Conservation (phyloP, 1,284 basidiomycete species). For the Apiotrichum sp. region DNA sequence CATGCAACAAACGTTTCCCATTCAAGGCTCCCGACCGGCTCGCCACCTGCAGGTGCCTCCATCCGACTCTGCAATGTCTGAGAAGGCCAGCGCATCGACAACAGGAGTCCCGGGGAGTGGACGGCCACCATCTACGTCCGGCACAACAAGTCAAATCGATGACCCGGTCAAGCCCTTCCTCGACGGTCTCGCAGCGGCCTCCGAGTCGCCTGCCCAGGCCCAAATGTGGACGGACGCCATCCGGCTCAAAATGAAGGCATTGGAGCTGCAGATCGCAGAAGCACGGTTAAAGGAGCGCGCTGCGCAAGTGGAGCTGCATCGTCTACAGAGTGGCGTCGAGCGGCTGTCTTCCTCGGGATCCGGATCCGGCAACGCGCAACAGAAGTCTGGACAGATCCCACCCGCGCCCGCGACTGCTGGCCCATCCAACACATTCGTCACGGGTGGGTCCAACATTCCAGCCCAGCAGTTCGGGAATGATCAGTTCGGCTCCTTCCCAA, state of each 20-base stretch:
- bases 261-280: constrained; percentile 45
- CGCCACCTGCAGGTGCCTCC: not conserved
- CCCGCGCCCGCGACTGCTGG: not conserved
- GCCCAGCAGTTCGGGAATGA: not conserved
- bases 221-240: constrained; percentile 41
- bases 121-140: not conserved
- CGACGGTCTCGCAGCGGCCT: constrained; percentile 13
- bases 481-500: constrained; percentile 4
- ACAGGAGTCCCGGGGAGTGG: not conserved
- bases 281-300: constrained; percentile 38
- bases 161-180: constrained; percentile 18
- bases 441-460: not conserved
- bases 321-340: constrained; percentile 18
- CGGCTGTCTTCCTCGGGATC: not conserved
- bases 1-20: constrained; percentile 11
- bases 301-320: constrained; percentile 37
- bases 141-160: not conserved
- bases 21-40: constrained; percentile 6
- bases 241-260: constrained; percentile 29
- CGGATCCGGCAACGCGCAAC: not conserved
- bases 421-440: not conserved
- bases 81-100: not conserved
- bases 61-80: not conserved
- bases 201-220: constrained; percentile 24
- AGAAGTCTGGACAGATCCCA: not conserved